A percentile compares a stretch with the other conserved stretches of the same genome.
phyloP scores from a whole-genome alignment of 129 eudicot species.

The Cynara cardunculus region DNA sequence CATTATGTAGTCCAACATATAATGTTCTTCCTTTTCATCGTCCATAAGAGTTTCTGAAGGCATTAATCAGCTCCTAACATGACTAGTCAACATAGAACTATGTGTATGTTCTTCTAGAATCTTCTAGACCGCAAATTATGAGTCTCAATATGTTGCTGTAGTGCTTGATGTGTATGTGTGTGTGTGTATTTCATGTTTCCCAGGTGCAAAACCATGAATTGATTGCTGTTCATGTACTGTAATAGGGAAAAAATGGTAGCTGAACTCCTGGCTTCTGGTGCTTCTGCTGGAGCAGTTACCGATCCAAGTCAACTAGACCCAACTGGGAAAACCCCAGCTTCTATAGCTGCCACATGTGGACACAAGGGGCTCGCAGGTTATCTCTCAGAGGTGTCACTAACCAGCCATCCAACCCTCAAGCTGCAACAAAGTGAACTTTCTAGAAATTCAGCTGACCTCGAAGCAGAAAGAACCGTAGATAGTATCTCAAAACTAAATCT shows the following conservation, averaged over 20 bases:
- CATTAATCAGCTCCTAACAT: no score
- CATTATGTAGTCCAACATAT: no score
- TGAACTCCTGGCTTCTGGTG: constrained; percentile 84
- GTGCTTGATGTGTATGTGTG: background rate
- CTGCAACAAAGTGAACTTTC: constrained; percentile 65
- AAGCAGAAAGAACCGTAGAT: constrained; percentile 55
- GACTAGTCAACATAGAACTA: no score
- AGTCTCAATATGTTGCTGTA: no score
- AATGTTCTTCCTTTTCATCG: background rate
- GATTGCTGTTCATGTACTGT: background rate
- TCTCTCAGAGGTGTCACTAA: constrained; percentile 81
- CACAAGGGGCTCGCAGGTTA: constrained; percentile 94
- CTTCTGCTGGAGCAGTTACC: constrained; percentile 92
- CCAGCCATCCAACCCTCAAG: constrained; percentile 80
- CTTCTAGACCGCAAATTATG: background rate
- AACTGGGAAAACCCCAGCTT: constrained; percentile 81
- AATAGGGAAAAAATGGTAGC: constrained; percentile 96
- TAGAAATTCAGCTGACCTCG: constrained; percentile 51
- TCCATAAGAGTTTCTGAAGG: background rate
- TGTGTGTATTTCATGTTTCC: background rate
- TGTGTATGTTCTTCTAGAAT: background rate
- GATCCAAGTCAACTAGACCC: constrained; percentile 82
- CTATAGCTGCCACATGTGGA: constrained; percentile 69
- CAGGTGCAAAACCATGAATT: constrained; percentile 1
- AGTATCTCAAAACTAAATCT: constrained; percentile 37